These are phyloP conservation scores for Kalmusia sp. DNA, from an alignment of 2,329 filamentous ascomycete genomes.

Conservation along the genomic window DNA sequence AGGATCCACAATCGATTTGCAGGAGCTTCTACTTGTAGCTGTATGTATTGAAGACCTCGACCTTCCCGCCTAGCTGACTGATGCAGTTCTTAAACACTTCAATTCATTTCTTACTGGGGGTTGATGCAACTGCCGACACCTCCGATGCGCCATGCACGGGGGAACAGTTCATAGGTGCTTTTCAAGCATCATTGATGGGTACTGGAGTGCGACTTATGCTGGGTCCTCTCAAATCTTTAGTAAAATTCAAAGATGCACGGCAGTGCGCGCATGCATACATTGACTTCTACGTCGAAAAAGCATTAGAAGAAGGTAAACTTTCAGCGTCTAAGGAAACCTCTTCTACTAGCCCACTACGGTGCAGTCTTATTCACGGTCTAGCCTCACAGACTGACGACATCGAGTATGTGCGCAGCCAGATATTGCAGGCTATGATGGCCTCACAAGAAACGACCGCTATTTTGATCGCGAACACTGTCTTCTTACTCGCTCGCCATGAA, in stretches of 20 bases:
- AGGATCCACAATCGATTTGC: conserved; percentile 33
- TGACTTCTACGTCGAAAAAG: conserved; percentile 3
- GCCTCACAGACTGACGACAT: background rate
- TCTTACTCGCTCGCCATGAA: background rate
- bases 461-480: background rate
- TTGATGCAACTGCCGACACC: background rate
- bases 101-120: conserved; percentile 3
- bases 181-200: background rate
- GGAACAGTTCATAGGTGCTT: background rate
- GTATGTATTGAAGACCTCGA: conserved; percentile 5
- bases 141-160: background rate
- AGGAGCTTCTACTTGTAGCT: conserved; percentile 44
- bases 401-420: background rate
- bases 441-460: conserved; percentile 3
- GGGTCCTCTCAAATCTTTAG: background rate
- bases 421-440: conserved; percentile 8
- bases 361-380: conserved; percentile 1
- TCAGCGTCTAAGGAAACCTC: too few species aligned
- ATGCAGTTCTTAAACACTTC: background rate
- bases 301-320: background rate
- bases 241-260: background rate
- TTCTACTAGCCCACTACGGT: background rate
- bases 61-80: too few species aligned
- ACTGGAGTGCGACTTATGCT: background rate
- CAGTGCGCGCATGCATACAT: background rate